Evolutionary conservation across 139 green algal genomes (phyloP), one percentile per base, ranked within the genome.

Genomic region (Coccomyxa sp.): DNA sequence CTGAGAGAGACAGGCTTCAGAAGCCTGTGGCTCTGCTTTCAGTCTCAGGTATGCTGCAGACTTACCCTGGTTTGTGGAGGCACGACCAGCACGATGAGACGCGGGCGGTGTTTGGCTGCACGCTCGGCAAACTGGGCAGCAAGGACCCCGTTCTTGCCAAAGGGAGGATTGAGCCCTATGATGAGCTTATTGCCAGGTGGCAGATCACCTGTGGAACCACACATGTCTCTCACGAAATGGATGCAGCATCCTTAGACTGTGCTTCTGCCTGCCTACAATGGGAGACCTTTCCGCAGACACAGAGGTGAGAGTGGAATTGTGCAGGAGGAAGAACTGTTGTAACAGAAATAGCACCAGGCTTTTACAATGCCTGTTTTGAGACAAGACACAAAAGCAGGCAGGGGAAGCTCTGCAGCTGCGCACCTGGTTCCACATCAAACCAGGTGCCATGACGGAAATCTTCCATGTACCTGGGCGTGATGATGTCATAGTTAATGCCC

Each of bases 121-220:
- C 87, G 77, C 35, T 27, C 7, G 29, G 86, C 58, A 73, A 90
- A 91, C 72, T 74, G 58, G 7, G 70, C 55, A 6, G 80, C 80
- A 36, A 84, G 55, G 0, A 6, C 7, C n/a, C 70, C 70, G 68
- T 80, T 74, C 41, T 83, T 86, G 68, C 87, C 87, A 76, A 88
- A 89, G n/a, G 87, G 87, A 54, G 87, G 87, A 64, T 88, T 91
- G 18, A 91, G 55, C 24, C 87, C 82, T 69, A 91, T 90, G 50
- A 88, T 76, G 34, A 90, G 35, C 34, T 2, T 0, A 8, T 12
- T 22, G 16, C 41, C 36, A 54, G 3, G 7, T 75, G 33, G 44
- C 4, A 8, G 33, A 40, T 22, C 35, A 34, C 44, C 35, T 54
- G 70, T 16, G 70, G 10, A 7, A 50, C 44, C 16, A 41, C 2